phyloP scores from a whole-genome alignment of 345 rosid genomes.

The Luvunga scandens region DNA sequence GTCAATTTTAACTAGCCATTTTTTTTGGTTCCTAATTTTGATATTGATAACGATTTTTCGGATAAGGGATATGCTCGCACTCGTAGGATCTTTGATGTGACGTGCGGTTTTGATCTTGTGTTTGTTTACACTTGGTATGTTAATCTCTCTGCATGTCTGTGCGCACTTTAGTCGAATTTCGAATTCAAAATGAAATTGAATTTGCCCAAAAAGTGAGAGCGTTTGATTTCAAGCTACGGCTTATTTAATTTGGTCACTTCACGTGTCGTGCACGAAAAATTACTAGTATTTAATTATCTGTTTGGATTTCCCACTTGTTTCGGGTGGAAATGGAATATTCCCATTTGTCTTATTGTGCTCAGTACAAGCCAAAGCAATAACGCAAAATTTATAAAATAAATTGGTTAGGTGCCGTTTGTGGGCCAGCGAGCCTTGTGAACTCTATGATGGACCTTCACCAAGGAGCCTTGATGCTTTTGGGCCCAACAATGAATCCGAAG shows the following conservation, averaged over 20 bases:
- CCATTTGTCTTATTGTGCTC: not conserved
- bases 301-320: not conserved
- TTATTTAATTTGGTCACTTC: not conserved
- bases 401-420: conserved; percentile 77
- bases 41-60: not conserved
- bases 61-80: not conserved
- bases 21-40: not conserved
- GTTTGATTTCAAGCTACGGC: no score
- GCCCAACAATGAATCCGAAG: conserved; percentile 97
- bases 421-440: conserved; percentile 75
- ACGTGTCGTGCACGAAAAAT: not conserved
- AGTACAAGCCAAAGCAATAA: not conserved
- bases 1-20: not conserved
- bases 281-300: not conserved
- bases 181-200: not conserved
- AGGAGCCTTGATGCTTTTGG: conserved; percentile 83
- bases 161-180: no score
- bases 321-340: not conserved
- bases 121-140: not conserved
- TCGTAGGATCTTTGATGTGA: not conserved
- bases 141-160: not conserved
- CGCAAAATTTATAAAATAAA: not conserved
- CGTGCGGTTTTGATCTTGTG: not conserved
- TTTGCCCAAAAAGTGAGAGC: not conserved
- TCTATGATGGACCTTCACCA: conserved; percentile 94